Evolutionary conservation across 768 basidiomycete genomes (phyloP), one percentile per base, ranked within the genome.

Genomic region (Suillus ampliporus): DNA sequence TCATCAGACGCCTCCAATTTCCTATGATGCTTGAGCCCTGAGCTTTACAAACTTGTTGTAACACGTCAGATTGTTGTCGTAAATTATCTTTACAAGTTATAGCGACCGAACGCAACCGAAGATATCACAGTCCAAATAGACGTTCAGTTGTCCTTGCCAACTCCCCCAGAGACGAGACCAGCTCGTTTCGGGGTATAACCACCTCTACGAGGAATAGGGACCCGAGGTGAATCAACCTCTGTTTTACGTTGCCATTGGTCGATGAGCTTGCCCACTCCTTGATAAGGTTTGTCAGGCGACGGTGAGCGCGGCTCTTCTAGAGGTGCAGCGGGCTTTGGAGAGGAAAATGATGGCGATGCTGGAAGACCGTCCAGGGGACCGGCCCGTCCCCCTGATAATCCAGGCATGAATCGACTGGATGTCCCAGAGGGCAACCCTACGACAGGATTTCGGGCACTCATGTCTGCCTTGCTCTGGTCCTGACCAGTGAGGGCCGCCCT

Each of bases 201-300:
- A 46, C 72, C 73, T 50, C 82, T 79, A 71, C 77, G 80, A 41
- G 70, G 70, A 34, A 64, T 65, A 23, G 73, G 73, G 28, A 72
- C 70, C 28, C 73, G 79, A 28, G 78, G 64, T 53, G 76, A 70
- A 41, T 85, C 86, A 21, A 77, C 76, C 19, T 84, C 87, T 40
- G 89, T 86, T 76, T 90, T 94, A 62, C 85, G 86, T 74, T 95
- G 91, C 93, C 93, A 95, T 71, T 94, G 86, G 71, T 92, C 91
- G 66, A 95, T 94, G 40, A 95, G 80, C 76, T 84, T 91, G 34
- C 91, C 89, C 48, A 95, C 93, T 41, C 93, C 93, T 70, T 87
- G 88, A 73, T 89, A 95, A 37, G 90, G 89, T 60, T 83, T 82
- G 70, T 95, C 92, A 9, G 91, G 90, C 10, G 90, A 89, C 6